A percentile compares a stretch with the other conserved stretches of the same genome.
Evolutionary conservation across 2,329 filamentous ascomycete genomes (phyloP).

Genomic region (Aplosporella prunicola): DNA sequence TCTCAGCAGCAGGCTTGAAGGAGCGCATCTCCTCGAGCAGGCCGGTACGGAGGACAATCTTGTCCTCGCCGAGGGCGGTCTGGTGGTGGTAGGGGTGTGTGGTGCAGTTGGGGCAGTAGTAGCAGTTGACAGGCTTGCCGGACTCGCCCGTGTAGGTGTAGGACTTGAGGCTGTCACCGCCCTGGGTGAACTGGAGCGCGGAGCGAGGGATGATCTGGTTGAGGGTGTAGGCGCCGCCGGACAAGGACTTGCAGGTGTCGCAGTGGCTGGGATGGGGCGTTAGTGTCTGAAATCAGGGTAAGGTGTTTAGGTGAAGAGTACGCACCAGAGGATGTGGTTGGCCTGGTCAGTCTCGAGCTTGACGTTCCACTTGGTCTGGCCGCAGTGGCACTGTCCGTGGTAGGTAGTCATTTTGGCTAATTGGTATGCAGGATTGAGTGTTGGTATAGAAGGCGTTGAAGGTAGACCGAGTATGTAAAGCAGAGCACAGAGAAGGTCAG

Average conservation of each 20-base stretch:
- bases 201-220: slow-evolving; percentile 45
- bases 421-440: slow-evolving; percentile 5
- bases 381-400: slow-evolving; percentile 47
- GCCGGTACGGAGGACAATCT: slow-evolving; percentile 43
- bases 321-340: slow-evolving; percentile 38
- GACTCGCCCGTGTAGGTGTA: slow-evolving; percentile 50
- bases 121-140: slow-evolving; percentile 48
- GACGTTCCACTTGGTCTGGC: slow-evolving; percentile 43
- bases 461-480: neutral
- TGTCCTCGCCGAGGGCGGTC: slow-evolving; percentile 41
- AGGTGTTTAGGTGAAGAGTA: slow-evolving; percentile 12
- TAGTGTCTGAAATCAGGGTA: too few species aligned
- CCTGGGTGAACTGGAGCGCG: slow-evolving; percentile 44
- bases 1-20: slow-evolving; percentile 44
- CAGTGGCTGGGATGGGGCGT: slow-evolving; percentile 44
- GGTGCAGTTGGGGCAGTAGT: slow-evolving; percentile 49
- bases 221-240: slow-evolving; percentile 42
- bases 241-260: slow-evolving; percentile 47
- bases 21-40: slow-evolving; percentile 37
- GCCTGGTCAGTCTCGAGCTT: slow-evolving; percentile 37
- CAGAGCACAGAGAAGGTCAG: too few species aligned
- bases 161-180: slow-evolving; percentile 34
- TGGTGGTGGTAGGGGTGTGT: slow-evolving; percentile 48
- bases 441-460: neutral
- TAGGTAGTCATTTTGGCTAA: slow-evolving; percentile 34